phyloP scores from a whole-genome alignment of 2,329 filamentous ascomycete genomes.

The Aciculosporium take region DNA sequence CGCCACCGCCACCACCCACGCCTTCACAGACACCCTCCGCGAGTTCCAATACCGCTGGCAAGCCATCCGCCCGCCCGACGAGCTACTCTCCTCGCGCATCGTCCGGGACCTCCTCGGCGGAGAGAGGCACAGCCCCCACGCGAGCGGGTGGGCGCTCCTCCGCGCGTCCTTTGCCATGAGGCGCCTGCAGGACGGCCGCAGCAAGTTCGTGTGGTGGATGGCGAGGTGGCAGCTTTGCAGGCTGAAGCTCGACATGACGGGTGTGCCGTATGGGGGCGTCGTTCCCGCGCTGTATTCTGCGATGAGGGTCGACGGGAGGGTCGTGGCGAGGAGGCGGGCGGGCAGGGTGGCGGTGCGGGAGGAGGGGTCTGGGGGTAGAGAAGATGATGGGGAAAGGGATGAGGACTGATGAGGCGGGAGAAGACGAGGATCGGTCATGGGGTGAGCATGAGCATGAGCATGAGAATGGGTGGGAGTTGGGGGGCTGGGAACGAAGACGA shows the following conservation, averaged over 20 bases:
- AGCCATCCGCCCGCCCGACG: conserved; percentile 23
- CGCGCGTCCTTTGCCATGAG: conserved; percentile 37
- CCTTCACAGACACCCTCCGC: conserved; percentile 16
- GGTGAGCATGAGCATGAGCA: too few relatives aligned
- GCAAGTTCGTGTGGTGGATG: conserved; percentile 31
- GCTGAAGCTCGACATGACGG: conserved; percentile 26
- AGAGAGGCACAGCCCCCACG: conserved; percentile 12
- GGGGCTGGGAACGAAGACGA: too few relatives aligned
- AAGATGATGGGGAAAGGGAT: conserved; percentile 8
- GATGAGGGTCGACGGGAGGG: conserved; percentile 22
- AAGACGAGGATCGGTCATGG: too few relatives aligned
- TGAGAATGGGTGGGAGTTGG: too few relatives aligned
- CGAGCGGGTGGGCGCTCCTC: conserved; percentile 32
- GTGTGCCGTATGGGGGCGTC: conserved; percentile 15
- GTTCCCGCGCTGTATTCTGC: conserved; percentile 22
- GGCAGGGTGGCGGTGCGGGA: conserved; percentile 10
- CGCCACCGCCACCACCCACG: conserved; percentile 7
- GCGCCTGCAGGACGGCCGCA: conserved; percentile 10
- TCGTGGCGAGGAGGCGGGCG: conserved; percentile 12
- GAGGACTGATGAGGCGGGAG: background rate
- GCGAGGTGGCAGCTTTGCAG: conserved; percentile 32
- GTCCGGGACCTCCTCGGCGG: conserved; percentile 14
- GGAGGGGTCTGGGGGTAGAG: conserved; percentile 14
- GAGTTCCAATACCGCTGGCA: conserved; percentile 27
- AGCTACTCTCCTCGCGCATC: conserved; percentile 12